A percentile compares a stretch with the other conserved stretches of the same genome.
phyloP scores from a whole-genome alignment of 495 filamentous ascomycete species.

The Annulohypoxylon nitens region DNA sequence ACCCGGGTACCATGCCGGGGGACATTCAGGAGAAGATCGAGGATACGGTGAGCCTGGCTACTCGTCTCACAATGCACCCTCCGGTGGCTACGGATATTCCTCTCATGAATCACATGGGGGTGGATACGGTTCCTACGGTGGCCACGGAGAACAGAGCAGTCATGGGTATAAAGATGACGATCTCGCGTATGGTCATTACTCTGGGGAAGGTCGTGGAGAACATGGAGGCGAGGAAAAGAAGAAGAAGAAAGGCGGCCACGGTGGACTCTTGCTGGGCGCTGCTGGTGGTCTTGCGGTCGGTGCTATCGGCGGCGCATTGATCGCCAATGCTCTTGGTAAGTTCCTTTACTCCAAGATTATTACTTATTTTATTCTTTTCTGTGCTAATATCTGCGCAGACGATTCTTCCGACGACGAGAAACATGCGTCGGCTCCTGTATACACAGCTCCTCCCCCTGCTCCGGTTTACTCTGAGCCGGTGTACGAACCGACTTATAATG shows the following conservation, averaged over 20 bases:
- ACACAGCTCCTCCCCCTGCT: conserved; percentile 42
- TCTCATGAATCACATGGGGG: conserved; percentile 29
- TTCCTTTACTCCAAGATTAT: conserved; percentile 1
- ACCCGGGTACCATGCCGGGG: conserved; percentile 53
- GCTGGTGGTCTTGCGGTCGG: conserved; percentile 70
- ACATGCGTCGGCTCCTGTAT: conserved; percentile 41
- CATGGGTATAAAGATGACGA: conserved; percentile 33
- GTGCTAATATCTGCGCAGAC: conserved; percentile 36
- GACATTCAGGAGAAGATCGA: conserved; percentile 32
- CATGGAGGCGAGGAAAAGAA: conserved; percentile 55
- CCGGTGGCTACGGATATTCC: conserved; percentile 33
- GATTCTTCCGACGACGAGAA: conserved; percentile 51
- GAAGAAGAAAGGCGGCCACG: conserved; percentile 54
- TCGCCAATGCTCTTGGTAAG: conserved; percentile 68
- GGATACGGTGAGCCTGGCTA: conserved; percentile 39
- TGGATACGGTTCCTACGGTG: conserved; percentile 28
- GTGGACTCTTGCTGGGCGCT: conserved; percentile 62
- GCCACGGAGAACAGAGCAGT: conserved; percentile 16
- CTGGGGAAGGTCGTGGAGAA: conserved; percentile 46
- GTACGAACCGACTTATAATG: conserved; percentile 51
- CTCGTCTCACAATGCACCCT: conserved; percentile 29
- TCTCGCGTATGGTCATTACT: conserved; percentile 32
- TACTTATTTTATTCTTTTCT: not conserved
- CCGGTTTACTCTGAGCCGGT: conserved; percentile 29
- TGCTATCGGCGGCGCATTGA: conserved; percentile 67